Percentiles rank a stretch among this genome's conserved stretches.
phyloP scores from a whole-genome alignment of 768 basidiomycete genomes.

The Termitomyces sp. region DNA sequence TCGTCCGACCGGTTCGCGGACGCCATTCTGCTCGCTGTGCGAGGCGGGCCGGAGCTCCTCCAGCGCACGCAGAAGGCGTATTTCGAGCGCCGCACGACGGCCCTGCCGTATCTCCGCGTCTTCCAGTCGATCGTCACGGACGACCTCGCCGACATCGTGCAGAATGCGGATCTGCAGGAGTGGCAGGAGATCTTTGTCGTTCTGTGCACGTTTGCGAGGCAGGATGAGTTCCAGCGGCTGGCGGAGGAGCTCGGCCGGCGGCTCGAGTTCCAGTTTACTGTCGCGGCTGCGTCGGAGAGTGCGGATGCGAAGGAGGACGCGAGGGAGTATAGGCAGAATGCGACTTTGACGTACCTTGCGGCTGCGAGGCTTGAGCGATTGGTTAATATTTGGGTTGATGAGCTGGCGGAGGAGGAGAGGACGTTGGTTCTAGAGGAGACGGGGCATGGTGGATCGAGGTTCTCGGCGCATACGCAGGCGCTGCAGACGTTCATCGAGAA shows the following conservation, averaged over 20 bases:
- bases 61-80: constrained; percentile 89
- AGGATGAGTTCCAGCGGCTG: constrained; percentile 81
- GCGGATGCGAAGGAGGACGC: constrained; percentile 36
- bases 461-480: constrained; percentile 78
- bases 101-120: constrained; percentile 83
- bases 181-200: constrained; percentile 98
- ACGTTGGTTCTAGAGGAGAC: constrained; percentile 35
- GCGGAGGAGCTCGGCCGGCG: constrained; percentile 90
- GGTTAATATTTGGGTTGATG: constrained; percentile 88
- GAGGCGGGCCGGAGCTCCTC: constrained; percentile 84
- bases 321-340: constrained; percentile 69
- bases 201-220: constrained; percentile 85
- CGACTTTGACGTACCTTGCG: constrained; percentile 90
- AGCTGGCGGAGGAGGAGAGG: constrained; percentile 82
- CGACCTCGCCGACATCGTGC: constrained; percentile 90
- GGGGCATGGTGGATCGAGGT: constrained; percentile 45
- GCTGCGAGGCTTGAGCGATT: constrained; percentile 84
- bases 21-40: constrained; percentile 88
- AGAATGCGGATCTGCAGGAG: constrained; percentile 90
- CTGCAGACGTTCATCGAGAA: constrained; percentile 96
- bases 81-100: constrained; percentile 75
- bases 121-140: constrained; percentile 93
- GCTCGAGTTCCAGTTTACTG: constrained; percentile 78
- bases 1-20: constrained; percentile 89
- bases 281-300: constrained; percentile 46